Conservation (phyloP, 2,329 filamentous ascomycete species). For the Elsinoe necatrix region DNA sequence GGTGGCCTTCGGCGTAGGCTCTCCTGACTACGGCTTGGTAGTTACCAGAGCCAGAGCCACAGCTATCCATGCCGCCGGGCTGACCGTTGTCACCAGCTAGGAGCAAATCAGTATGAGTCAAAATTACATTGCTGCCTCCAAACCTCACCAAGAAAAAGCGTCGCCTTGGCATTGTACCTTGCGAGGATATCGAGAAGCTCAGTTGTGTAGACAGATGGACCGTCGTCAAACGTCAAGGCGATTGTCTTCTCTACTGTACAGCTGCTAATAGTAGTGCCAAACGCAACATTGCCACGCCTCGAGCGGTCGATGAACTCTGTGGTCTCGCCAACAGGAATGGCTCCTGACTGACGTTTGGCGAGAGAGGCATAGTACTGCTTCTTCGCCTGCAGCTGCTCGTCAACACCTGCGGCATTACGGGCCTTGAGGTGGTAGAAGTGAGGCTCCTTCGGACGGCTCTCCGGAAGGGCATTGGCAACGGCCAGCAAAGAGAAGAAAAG, state of each 20-base stretch:
- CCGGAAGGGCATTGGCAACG: constrained; percentile 2
- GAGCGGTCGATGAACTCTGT: constrained; percentile 47
- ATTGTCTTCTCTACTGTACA: constrained; percentile 43
- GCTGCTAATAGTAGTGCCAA: constrained; percentile 50
- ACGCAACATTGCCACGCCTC: constrained; percentile 46
- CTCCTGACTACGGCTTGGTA: constrained; percentile 39
- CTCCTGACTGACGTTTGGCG: constrained; percentile 14
- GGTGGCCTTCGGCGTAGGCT: constrained; percentile 49
- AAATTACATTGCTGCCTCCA: neutral
- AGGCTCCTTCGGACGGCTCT: constrained; percentile 1
- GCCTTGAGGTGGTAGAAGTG: neutral
- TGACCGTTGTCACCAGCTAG: constrained; percentile 7
- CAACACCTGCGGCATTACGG: neutral
- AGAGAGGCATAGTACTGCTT: constrained; percentile 1
- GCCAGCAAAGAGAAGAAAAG: constrained; percentile 11
- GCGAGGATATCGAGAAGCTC: constrained; percentile 62
- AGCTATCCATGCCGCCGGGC: constrained; percentile 44
- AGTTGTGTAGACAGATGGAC: constrained; percentile 62
- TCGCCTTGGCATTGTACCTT: constrained; percentile 59
- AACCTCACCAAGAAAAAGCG: constrained; percentile 59
- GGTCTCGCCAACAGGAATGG: constrained; percentile 45
- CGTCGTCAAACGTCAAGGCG: constrained; percentile 73
- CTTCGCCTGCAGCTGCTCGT: constrained; percentile 1
- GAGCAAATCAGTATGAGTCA: neutral
- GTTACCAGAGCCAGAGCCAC: constrained; percentile 39